Evolutionary conservation across 1,139 yeast species (phyloP).

Genomic region (Torulaspora globosa): DNA sequence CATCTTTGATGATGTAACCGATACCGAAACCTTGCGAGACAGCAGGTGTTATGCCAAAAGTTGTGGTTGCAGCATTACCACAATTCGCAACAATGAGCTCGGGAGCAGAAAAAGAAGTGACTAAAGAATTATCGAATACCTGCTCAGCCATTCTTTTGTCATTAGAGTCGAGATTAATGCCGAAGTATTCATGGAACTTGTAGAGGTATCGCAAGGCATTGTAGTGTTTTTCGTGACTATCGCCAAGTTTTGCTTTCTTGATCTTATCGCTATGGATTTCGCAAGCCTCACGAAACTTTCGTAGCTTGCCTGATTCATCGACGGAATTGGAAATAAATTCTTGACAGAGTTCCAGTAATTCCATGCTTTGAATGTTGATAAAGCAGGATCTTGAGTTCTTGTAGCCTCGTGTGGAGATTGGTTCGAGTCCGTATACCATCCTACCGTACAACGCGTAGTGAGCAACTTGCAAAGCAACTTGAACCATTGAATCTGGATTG

Average conservation of each 20-base stretch:
- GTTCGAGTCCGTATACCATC: slow-evolving; percentile 64
- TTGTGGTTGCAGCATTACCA: slow-evolving; percentile 70
- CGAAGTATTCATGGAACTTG: slow-evolving; percentile 31
- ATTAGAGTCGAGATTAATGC: slow-evolving; percentile 43
- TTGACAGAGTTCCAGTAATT: slow-evolving; percentile 53
- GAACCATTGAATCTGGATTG: slow-evolving; percentile 64
- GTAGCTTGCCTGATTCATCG: slow-evolving; percentile 27
- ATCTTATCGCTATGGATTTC: slow-evolving; percentile 48
- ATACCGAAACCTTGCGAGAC: slow-evolving; percentile 71
- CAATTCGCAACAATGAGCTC: slow-evolving; percentile 55
- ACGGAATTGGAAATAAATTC: slow-evolving; percentile 53
- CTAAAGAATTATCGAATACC: slow-evolving; percentile 42
- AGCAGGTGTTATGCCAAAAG: slow-evolving; percentile 76
- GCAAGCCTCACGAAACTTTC: slow-evolving; percentile 49
- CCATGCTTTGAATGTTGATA: slow-evolving; percentile 57
- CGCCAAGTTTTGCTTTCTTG: slow-evolving; percentile 53
- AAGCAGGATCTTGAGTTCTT: slow-evolving; percentile 66
- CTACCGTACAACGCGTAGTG: slow-evolving; percentile 71
- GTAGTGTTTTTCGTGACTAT: slow-evolving; percentile 69
- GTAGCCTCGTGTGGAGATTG: slow-evolving; percentile 66
- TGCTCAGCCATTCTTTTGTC: slow-evolving; percentile 29
- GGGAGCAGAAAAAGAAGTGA: slow-evolving; percentile 46
- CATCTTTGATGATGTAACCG: slow-evolving; percentile 69
- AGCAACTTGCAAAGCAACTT: slow-evolving; percentile 63
- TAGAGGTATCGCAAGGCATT: slow-evolving; percentile 56